Evolutionary conservation across 495 filamentous ascomycete genomes (phyloP).

Genomic region (Aspergillus egyptiacus): DNA sequence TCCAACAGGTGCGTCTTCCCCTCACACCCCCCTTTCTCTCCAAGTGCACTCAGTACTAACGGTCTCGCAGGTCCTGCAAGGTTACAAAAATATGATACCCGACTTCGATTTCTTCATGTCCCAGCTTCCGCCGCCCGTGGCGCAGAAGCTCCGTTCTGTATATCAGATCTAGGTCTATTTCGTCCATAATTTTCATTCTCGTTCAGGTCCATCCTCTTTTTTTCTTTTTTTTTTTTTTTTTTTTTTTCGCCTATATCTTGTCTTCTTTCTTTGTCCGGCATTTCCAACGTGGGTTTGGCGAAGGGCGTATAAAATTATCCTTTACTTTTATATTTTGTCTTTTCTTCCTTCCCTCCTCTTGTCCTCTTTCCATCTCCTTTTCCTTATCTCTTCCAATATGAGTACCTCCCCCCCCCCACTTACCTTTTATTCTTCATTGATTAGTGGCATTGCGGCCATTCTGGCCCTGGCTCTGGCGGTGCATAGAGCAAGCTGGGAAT

Average conservation of each 20-base stretch:
- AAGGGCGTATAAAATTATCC: slow-evolving; percentile 24
- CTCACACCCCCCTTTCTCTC: neutral
- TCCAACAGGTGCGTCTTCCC: slow-evolving; percentile 44
- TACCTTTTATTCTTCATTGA: neutral
- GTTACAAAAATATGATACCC: slow-evolving; percentile 81
- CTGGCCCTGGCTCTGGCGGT: neutral
- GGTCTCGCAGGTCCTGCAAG: slow-evolving; percentile 60
- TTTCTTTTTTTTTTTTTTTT: no score
- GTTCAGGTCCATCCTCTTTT: no score
- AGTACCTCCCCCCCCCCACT: no score
- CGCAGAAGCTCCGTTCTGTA: slow-evolving; percentile 47
- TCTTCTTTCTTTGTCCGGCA: slow-evolving; percentile 10
- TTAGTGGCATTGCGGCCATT: slow-evolving; percentile 4
- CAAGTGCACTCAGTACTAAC: slow-evolving; percentile 10
- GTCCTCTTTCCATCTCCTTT: neutral
- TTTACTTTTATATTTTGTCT: neutral
- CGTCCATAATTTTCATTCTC: neutral
- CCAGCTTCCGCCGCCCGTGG: slow-evolving; percentile 58
- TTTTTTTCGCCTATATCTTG: no score
- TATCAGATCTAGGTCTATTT: slow-evolving; percentile 36
- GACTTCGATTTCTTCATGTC: slow-evolving; percentile 74
- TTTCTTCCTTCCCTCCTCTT: neutral
- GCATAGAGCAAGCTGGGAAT: neutral
- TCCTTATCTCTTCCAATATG: neutral
- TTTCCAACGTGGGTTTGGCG: slow-evolving; percentile 19